These are phyloP conservation scores for Aleurites moluccanus DNA, from an alignment of 441 rosid genomes.

Conservation along the genomic window DNA sequence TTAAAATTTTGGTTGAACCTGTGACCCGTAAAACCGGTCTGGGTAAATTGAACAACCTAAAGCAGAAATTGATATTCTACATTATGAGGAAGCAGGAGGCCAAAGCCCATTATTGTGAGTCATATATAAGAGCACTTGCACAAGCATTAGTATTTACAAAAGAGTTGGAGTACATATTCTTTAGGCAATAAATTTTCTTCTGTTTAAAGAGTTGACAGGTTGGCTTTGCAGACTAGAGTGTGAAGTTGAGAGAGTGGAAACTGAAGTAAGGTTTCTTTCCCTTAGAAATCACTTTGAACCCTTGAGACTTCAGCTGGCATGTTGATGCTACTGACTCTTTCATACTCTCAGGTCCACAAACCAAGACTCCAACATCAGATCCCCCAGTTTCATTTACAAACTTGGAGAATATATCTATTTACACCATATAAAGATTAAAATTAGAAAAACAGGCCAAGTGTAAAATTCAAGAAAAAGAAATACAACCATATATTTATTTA, in stretches of 20 bases:
- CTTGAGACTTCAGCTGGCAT: constrained; percentile 43
- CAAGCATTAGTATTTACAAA: background rate
- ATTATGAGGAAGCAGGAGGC: background rate
- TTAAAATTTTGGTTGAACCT: too few relatives aligned
- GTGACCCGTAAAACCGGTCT: too few relatives aligned
- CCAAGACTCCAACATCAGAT: constrained; percentile 61
- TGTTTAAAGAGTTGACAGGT: background rate
- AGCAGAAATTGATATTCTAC: too few relatives aligned
- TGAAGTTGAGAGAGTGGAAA: constrained; percentile 71
- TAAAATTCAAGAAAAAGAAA: background rate
- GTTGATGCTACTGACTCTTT: constrained; percentile 59
- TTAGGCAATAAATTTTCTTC: background rate
- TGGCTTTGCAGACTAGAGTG: constrained; percentile 33
- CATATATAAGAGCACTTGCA: background rate
- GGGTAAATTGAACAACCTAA: background rate
- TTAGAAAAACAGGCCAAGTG: background rate
- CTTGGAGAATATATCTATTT: constrained; percentile 50
- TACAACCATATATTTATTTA: background rate
- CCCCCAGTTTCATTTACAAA: constrained; percentile 47
- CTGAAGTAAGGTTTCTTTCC: constrained; percentile 42
- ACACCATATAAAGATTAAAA: constrained; percentile 12
- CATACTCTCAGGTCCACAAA: constrained; percentile 81
- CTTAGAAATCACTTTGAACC: constrained; percentile 29
- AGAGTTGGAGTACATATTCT: background rate
- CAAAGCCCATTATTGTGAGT: background rate